Base-by-base conservation (phyloP, 78 protist species). In the Cavenderia fasciculata region DNA sequence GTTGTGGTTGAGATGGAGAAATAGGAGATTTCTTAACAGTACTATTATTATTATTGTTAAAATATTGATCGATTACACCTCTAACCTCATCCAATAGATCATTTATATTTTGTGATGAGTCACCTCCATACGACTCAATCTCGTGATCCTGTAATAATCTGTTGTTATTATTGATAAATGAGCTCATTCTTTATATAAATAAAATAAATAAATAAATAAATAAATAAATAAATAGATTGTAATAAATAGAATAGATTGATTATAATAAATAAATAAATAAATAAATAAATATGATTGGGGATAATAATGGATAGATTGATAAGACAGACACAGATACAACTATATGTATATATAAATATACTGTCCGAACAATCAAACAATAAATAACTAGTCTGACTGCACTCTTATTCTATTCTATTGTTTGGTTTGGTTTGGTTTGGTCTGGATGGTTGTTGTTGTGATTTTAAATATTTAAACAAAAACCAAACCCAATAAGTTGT, bases 91-190 rank as follows among this genome's bases (percentile, higher is more conserved):
- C 89, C 63, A 82, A 66, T 23, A 82, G 65, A 8, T 68, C 71
- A 41, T 56, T 38, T 29, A 82, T n/a, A 57, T 43, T 27, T 31
- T 68, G 65, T 7, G 89, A 10, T 40, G 89, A 43, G n/a, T n/a
- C n/a, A n/a, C n/a, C n/a, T 29, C 89, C 89, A 68, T 56, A 82
- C 29, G 65, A 68, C 57, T 82, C 89, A 54, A 82, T 68, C 44
- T 82, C 89, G 21, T 33, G 12, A 68, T 82, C 89, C 54, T 82
- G 89, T 41, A 82, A 31, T 56, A 82, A 47, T 69, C 89, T 65
- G 12, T 31, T 34, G 43, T 59, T 75, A 11, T 57, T 57, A 23
- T 23, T 57, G 21, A 57, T 57, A 57, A 25, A 56, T 21, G 11
- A 56, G 11, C 11, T 56, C 7, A 21, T 59, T 59, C 23, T 27